These are phyloP conservation scores for Erythrobasidium yunnanense DNA, from an alignment of 768 basidiomycete genomes.

Conservation along the genomic window DNA sequence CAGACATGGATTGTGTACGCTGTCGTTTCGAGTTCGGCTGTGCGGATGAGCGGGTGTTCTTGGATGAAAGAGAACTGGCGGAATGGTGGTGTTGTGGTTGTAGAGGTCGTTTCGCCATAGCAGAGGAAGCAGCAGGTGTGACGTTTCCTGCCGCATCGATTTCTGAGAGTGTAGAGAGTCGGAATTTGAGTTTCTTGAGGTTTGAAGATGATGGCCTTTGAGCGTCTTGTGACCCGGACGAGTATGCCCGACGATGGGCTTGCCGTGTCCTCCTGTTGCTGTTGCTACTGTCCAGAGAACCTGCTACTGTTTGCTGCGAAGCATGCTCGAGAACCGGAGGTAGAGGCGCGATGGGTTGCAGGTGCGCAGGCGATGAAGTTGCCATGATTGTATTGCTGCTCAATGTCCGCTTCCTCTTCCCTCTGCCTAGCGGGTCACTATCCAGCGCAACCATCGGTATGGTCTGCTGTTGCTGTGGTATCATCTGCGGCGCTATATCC, in stretches of 20 bases:
- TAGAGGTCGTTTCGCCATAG: neutral
- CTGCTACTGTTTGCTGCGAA: too few species aligned
- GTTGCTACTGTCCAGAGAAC: too few species aligned
- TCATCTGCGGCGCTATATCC: neutral
- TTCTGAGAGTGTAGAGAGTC: slow-evolving; percentile 9
- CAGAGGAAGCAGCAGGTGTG: neutral
- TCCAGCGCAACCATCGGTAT: neutral
- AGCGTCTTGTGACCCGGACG: neutral
- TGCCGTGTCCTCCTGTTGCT: neutral
- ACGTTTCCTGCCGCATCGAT: neutral
- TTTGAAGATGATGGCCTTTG: neutral
- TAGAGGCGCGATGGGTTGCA: neutral
- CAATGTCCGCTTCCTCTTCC: neutral
- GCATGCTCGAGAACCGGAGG: neutral
- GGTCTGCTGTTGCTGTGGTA: neutral
- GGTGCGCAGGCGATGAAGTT: neutral
- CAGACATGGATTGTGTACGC: slow-evolving; percentile 26
- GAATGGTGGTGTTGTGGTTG: neutral
- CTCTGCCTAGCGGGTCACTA: neutral
- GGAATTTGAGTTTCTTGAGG: slow-evolving; percentile 19
- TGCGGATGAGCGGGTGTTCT: neutral
- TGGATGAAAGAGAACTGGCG: neutral
- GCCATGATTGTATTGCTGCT: neutral
- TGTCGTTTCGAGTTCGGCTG: neutral
- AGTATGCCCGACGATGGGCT: neutral